These are phyloP conservation scores for Ustilago trichophora DNA, from an alignment of 1,284 basidiomycete species.

Conservation along the genomic window DNA sequence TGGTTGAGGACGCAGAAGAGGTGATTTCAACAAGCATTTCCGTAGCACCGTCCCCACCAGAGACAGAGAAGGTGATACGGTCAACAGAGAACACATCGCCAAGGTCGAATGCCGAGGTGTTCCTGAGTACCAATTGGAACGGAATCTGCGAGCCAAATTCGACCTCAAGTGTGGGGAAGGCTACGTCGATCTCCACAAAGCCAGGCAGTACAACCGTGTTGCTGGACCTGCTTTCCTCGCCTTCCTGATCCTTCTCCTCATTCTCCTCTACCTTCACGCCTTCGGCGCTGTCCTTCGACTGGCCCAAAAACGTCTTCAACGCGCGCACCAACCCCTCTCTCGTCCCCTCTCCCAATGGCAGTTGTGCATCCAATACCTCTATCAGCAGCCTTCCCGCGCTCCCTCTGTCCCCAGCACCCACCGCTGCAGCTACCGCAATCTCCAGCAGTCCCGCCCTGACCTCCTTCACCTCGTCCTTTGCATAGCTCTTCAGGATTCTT, in stretches of 20 bases:
- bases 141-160: slow-evolving; percentile 7
- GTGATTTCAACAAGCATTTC: neutral
- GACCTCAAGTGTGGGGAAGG: slow-evolving; percentile 17
- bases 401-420: slow-evolving; percentile 15
- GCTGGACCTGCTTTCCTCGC: neutral
- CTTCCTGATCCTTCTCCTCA: neutral
- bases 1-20: neutral
- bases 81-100: slow-evolving; percentile 1
- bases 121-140: slow-evolving; percentile 23
- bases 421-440: slow-evolving; percentile 27
- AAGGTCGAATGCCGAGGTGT: slow-evolving; percentile 4
- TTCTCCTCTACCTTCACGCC: neutral
- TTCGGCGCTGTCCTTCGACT: neutral
- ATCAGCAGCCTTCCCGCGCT: slow-evolving; percentile 13
- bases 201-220: neutral
- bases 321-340: slow-evolving; percentile 7
- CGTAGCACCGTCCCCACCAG: slow-evolving; percentile 1
- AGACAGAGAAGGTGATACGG: slow-evolving; percentile 2
- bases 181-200: slow-evolving; percentile 1
- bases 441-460: slow-evolving; percentile 18
- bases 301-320: slow-evolving; percentile 5
- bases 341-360: slow-evolving; percentile 1
- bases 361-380: slow-evolving; percentile 14
- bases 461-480: slow-evolving; percentile 21
- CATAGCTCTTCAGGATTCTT: slow-evolving; percentile 50